Conservation (phyloP, 352 stramenopile species). For the Globisporangium megalacanthum region DNA sequence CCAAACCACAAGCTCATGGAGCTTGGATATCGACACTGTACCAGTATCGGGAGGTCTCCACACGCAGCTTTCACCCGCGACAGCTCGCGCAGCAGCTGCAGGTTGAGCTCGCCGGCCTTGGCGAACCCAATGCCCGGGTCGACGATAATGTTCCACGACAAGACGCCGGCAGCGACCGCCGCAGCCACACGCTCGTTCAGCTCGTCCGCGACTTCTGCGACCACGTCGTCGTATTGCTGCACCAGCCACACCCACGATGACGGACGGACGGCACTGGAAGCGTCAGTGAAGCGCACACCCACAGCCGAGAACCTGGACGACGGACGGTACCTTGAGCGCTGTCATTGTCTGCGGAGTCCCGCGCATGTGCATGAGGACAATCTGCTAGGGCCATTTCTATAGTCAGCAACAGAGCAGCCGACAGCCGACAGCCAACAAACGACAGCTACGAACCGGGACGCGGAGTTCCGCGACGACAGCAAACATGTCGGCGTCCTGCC, state of each 20-base stretch:
- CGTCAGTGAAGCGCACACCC: too few relatives aligned
- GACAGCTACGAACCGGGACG: conserved; percentile 55
- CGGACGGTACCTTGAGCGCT: conserved; percentile 43
- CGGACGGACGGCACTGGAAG: neutral
- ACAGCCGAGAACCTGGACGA: neutral
- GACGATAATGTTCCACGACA: conserved; percentile 93
- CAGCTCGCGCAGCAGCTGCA: conserved; percentile 86
- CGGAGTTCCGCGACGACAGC: conserved; percentile 70
- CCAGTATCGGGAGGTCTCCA: conserved; percentile 46
- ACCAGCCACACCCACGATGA: neutral
- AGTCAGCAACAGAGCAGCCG: neutral
- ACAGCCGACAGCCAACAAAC: neutral
- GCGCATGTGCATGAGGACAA: conserved; percentile 97
- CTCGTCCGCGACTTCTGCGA: conserved; percentile 79
- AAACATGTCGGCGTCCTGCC: conserved; percentile 92
- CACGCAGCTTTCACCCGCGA: conserved; percentile 41
- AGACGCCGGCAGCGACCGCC: conserved; percentile 86
- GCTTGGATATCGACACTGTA: conserved; percentile 12
- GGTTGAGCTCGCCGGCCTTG: conserved; percentile 90
- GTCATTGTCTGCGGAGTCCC: conserved; percentile 96
- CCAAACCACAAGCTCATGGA: neutral
- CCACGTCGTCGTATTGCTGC: conserved; percentile 88
- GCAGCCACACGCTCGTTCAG: conserved; percentile 67
- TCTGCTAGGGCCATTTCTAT: conserved; percentile 26
- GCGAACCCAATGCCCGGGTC: conserved; percentile 98